A percentile compares a stretch with the other conserved stretches of the same genome.
Conservation (phyloP, 1,139 yeast genomes). For the Pneumocystis canis region DNA sequence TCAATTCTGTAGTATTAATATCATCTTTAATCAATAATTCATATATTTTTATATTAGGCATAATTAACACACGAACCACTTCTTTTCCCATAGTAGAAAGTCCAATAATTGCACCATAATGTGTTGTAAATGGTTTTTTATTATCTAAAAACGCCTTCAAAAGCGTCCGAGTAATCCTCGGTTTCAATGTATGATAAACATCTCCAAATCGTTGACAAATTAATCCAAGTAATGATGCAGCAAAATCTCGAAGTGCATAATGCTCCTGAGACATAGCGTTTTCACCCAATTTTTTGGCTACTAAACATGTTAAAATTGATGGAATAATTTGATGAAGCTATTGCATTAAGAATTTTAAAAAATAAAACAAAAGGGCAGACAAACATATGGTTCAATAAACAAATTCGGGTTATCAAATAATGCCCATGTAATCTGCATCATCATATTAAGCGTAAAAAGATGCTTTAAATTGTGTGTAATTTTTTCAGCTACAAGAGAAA, state of each 20-base stretch:
- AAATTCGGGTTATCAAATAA: constrained; percentile 71
- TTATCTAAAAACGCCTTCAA: constrained; percentile 77
- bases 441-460: constrained; percentile 59
- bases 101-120: constrained; percentile 83
- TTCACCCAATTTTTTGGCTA: constrained; percentile 78
- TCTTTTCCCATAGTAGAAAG: constrained; percentile 74
- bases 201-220: constrained; percentile 69
- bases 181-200: constrained; percentile 77
- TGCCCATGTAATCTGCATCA: constrained; percentile 81
- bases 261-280: constrained; percentile 24
- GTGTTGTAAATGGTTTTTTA: constrained; percentile 70
- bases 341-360: neutral
- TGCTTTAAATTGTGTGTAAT: constrained; percentile 76
- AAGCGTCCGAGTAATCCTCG: constrained; percentile 84
- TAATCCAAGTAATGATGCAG: constrained; percentile 68
- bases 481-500: constrained; percentile 91
- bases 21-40: constrained; percentile 37
- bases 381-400: constrained; percentile 70
- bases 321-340: constrained; percentile 88
- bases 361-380: neutral
- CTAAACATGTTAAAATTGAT: constrained; percentile 69
- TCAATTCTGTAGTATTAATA: constrained; percentile 14
- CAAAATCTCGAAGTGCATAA: constrained; percentile 57
- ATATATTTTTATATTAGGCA: constrained; percentile 82
- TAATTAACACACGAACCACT: constrained; percentile 66